phyloP scores from a whole-genome alignment of 305 asterid genomes.

The Fraxinus xanthoxyloides region DNA sequence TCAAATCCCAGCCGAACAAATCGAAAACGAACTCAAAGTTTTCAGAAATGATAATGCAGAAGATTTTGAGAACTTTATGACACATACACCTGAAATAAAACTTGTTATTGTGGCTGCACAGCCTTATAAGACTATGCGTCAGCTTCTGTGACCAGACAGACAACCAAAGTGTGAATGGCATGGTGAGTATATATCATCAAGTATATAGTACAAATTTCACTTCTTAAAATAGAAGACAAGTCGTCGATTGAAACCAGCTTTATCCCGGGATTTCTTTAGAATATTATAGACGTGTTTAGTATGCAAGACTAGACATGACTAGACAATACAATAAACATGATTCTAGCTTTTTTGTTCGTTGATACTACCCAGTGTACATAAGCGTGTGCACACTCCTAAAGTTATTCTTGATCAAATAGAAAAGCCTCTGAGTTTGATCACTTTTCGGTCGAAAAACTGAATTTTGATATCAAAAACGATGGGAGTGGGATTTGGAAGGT shows the following conservation, averaged over 20 bases:
- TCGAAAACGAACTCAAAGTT: not conserved
- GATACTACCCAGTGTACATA: not conserved
- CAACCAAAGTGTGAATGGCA: slow-evolving; percentile 36
- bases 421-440: not conserved
- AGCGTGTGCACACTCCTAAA: not conserved
- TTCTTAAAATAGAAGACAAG: slow-evolving; percentile 32
- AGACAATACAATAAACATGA: not conserved
- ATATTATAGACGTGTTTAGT: not conserved
- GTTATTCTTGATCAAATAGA: not conserved
- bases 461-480: slow-evolving; percentile 16
- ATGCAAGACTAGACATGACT: not conserved
- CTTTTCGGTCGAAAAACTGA: not conserved
- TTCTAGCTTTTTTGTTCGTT: not conserved
- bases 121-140: slow-evolving; percentile 27
- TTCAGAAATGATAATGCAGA: not conserved
- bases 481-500: slow-evolving; percentile 23
- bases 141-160: slow-evolving; percentile 20
- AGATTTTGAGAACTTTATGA: not conserved
- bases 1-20: not conserved
- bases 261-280: slow-evolving; percentile 19
- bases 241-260: slow-evolving; percentile 15
- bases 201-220: slow-evolving; percentile 20
- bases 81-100: slow-evolving; percentile 19
- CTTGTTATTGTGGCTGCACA: slow-evolving; percentile 25
- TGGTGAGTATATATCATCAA: slow-evolving; percentile 18